Evolutionary conservation across 345 rosid genomes (phyloP).

Genomic region (Melaleuca quinquenervia): DNA sequence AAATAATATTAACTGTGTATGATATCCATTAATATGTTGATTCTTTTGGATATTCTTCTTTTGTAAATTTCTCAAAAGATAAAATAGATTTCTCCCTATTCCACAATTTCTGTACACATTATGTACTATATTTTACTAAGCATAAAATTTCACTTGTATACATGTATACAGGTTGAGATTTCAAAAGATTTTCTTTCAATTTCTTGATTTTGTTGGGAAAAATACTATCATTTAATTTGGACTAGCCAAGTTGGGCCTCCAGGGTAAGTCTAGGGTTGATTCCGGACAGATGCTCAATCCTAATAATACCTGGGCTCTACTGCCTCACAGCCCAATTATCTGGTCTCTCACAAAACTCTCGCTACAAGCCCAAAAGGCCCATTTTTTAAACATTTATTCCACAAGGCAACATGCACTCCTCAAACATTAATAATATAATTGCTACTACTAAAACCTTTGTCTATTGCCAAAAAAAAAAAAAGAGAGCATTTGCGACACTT

Average conservation of each 20-base stretch:
- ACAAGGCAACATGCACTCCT: not conserved
- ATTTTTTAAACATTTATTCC: not conserved
- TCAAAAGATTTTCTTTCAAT: not conserved
- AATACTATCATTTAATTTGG: not conserved
- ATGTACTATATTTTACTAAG: accelerated
- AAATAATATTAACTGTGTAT: not conserved
- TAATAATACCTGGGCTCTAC: not conserved
- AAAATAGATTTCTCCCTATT: not conserved
- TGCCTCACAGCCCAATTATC: not conserved
- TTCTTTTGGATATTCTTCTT: not conserved
- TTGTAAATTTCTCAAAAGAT: not conserved
- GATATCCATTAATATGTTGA: not conserved
- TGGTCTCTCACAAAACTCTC: not conserved
- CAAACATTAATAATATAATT: not conserved
- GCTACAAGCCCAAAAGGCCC: not conserved
- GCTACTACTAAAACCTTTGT: not conserved
- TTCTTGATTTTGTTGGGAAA: not conserved
- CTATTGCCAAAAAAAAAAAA: not conserved
- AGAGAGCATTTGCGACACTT: not conserved
- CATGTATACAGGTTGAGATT: not conserved
- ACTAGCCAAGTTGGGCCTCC: too few relatives aligned
- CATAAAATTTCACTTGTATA: not conserved
- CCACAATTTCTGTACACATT: not conserved
- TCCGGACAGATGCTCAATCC: too few relatives aligned
- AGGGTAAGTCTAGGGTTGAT: too few relatives aligned